Evolutionary conservation across 768 basidiomycete genomes (phyloP).

Genomic region (Boletus pseudo-olivaceus): DNA sequence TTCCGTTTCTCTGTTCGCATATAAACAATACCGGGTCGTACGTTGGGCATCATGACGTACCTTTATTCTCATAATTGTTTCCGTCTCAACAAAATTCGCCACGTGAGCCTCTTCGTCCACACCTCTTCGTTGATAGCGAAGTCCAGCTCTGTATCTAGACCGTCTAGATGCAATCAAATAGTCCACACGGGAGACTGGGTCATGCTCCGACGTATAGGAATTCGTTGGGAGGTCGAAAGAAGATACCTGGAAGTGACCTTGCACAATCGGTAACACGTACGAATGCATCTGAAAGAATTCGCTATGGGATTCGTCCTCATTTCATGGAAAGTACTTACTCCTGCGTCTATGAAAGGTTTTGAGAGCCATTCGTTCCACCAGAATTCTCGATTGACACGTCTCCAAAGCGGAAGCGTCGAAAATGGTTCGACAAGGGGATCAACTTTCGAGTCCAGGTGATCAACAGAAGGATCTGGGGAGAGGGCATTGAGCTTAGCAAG

Average conservation of each 20-base stretch:
- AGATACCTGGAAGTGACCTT: conserved; percentile 84
- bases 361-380: conserved; percentile 96
- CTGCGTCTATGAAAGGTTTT: conserved; percentile 82
- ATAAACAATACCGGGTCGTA: neutral
- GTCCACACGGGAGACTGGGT: conserved; percentile 48
- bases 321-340: conserved; percentile 46
- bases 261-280: conserved; percentile 88
- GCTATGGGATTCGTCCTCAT: neutral
- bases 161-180: conserved; percentile 84
- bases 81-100: conserved; percentile 95
- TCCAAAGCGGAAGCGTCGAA: conserved; percentile 82
- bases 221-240: conserved; percentile 58
- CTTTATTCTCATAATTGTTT: conserved; percentile 81
- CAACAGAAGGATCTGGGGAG: conserved; percentile 31
- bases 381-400: conserved; percentile 83
- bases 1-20: conserved; percentile 60
- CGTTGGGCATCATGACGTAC: conserved; percentile 37
- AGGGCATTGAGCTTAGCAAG: conserved; percentile 57
- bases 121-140: conserved; percentile 92
- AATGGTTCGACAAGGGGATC: conserved; percentile 68
- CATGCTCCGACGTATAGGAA: conserved; percentile 35
- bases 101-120: conserved; percentile 91
- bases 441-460: conserved; percentile 35
- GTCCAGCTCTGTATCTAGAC: conserved; percentile 84
- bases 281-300: conserved; percentile 57